Conservation (phyloP, 2,329 filamentous ascomycete genomes). For the Pleomassaria siparia region DNA sequence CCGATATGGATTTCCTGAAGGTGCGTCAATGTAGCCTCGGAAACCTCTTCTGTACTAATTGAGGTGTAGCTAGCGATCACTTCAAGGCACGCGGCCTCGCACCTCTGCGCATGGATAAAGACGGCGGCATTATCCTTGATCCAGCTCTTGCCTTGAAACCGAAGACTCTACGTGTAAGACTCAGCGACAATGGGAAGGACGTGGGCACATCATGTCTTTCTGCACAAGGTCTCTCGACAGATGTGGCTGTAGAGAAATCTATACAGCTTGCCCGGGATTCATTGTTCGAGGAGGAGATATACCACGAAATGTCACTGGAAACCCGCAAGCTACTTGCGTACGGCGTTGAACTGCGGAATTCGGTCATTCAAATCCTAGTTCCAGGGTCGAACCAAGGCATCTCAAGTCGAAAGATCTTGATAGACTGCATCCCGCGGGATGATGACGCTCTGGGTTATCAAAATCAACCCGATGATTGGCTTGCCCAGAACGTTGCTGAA, state of each 20-base stretch:
- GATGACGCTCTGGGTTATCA: conserved; percentile 38
- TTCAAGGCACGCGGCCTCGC: conserved; percentile 76
- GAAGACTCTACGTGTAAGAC: conserved; percentile 67
- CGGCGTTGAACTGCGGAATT: conserved; percentile 64
- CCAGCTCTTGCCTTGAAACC: conserved; percentile 58
- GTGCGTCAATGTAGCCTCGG: conserved; percentile 39
- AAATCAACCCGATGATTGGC: conserved; percentile 37
- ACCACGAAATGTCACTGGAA: conserved; percentile 85
- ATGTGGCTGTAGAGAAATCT: conserved; percentile 64
- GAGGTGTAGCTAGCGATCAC: conserved; percentile 50
- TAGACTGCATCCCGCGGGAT: conserved; percentile 69
- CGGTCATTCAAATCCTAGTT: conserved; percentile 39
- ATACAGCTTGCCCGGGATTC: conserved; percentile 78
- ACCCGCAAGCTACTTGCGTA: conserved; percentile 71
- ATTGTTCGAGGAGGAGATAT: conserved; percentile 82
- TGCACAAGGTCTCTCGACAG: conserved; percentile 31
- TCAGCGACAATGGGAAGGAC: conserved; percentile 60
- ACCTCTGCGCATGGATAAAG: conserved; percentile 70
- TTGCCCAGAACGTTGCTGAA: conserved; percentile 68
- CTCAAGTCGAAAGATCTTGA: conserved; percentile 60
- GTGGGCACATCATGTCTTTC: conserved; percentile 57
- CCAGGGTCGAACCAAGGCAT: conserved; percentile 14
- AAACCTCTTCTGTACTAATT: conserved; percentile 7
- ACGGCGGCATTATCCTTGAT: conserved; percentile 76
- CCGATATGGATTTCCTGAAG: conserved; percentile 84